phyloP scores from a whole-genome alignment of 2,329 filamentous ascomycete genomes.

The Dactylellina cionopaga region DNA sequence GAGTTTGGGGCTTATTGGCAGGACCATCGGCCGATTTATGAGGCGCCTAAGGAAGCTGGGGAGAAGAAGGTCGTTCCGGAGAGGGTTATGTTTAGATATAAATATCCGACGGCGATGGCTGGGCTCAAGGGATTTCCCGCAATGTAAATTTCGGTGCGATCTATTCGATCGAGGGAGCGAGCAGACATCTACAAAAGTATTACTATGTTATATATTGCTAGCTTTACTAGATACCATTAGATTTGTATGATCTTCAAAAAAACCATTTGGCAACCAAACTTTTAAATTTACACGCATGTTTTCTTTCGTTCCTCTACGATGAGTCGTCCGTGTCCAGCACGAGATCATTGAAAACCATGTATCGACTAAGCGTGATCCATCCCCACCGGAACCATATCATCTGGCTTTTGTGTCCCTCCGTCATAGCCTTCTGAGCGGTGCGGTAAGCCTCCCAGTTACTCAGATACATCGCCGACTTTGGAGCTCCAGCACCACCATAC shows the following conservation, averaged over 20 bases:
- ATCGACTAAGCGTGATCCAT: constrained; percentile 89
- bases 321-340: constrained; percentile 64
- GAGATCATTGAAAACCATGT: constrained; percentile 96
- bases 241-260: no score
- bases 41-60: constrained; percentile 23
- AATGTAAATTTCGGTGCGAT: constrained; percentile 4
- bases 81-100: constrained; percentile 32
- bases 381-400: constrained; percentile 99
- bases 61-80: constrained; percentile 30
- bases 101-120: constrained; percentile 33
- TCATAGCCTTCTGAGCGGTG: constrained; percentile 86
- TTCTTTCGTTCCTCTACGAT: neutral
- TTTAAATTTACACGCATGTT: neutral
- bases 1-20: constrained; percentile 49
- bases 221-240: no score
- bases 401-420: constrained; percentile 86
- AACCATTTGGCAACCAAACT: no score
- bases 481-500: constrained; percentile 51
- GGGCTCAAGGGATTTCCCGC: constrained; percentile 44
- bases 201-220: no score
- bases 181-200: no score
- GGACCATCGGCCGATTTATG: constrained; percentile 23
- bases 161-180: no score
- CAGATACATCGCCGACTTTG: constrained; percentile 69
- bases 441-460: constrained; percentile 73